These are phyloP conservation scores for Xylaria scruposa DNA, from an alignment of 495 filamentous ascomycete species.

Conservation along the genomic window DNA sequence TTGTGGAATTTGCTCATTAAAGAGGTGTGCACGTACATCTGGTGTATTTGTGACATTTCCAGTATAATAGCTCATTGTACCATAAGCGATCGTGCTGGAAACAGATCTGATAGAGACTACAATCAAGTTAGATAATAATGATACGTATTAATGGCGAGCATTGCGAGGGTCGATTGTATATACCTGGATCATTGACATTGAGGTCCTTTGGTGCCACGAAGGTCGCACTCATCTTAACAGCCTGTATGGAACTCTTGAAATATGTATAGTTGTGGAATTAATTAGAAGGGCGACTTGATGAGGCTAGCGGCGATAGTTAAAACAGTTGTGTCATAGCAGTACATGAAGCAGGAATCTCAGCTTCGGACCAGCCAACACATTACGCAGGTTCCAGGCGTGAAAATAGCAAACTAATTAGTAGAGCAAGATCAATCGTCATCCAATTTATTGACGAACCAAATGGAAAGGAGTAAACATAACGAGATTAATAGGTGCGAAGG, in stretches of 20 bases:
- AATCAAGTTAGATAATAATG: constrained; percentile 7
- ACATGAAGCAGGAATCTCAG: no score
- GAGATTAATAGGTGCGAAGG: background rate
- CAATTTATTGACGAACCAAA: background rate
- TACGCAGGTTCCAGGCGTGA: background rate
- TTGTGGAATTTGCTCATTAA: constrained; percentile 22
- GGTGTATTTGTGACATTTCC: constrained; percentile 68
- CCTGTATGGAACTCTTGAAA: constrained; percentile 42
- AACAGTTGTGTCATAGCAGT: background rate
- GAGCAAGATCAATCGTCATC: background rate
- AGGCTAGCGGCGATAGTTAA: background rate
- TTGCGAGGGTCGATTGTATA: constrained; percentile 15
- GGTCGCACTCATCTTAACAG: constrained; percentile 39
- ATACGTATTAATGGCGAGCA: background rate
- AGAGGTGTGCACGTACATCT: constrained; percentile 36
- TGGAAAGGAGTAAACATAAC: background rate
- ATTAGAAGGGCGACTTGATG: no score
- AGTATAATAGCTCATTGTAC: constrained; percentile 61
- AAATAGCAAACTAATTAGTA: background rate
- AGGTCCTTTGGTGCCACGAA: constrained; percentile 49
- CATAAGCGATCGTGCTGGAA: constrained; percentile 55
- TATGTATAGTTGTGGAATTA: constrained; percentile 2
- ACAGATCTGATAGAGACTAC: constrained; percentile 58
- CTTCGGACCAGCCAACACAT: background rate
- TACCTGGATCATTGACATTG: constrained; percentile 51